Percentiles rank a stretch among this genome's conserved stretches.
These are phyloP conservation scores for Zygoascus sp. DNA, from an alignment of 1,139 yeast genomes.

Conservation along the genomic window DNA sequence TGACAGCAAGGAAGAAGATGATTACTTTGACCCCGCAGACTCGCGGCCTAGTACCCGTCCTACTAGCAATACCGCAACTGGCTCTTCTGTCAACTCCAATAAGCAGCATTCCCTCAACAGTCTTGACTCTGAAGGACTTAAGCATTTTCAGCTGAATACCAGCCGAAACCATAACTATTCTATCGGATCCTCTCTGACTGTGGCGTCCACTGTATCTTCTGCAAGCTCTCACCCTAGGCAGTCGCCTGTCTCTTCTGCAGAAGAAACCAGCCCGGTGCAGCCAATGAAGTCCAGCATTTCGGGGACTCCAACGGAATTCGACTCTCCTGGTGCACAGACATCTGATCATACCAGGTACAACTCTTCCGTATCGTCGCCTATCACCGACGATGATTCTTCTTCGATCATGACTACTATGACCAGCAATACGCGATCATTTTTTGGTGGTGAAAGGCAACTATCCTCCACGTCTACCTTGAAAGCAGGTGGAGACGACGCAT, in stretches of 20 bases:
- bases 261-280: neutral
- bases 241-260: neutral
- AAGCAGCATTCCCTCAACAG: neutral
- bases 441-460: neutral
- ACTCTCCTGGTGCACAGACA: neutral
- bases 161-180: neutral
- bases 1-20: neutral
- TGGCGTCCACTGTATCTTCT: neutral
- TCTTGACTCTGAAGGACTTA: neutral
- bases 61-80: neutral
- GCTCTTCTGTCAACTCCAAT: neutral
- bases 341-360: no score
- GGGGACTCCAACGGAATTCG: neutral
- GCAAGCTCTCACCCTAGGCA: neutral
- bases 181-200: neutral
- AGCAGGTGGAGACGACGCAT: neutral
- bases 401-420: constrained; percentile 1
- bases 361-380: neutral
- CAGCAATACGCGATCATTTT: neutral
- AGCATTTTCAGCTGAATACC: neutral
- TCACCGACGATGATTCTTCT: neutral
- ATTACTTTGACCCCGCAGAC: neutral
- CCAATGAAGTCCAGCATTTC: neutral
- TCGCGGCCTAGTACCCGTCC: neutral
- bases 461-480: neutral